Conservation (phyloP, 805 yeast genomes). For the Hyphopichia homilentoma region DNA sequence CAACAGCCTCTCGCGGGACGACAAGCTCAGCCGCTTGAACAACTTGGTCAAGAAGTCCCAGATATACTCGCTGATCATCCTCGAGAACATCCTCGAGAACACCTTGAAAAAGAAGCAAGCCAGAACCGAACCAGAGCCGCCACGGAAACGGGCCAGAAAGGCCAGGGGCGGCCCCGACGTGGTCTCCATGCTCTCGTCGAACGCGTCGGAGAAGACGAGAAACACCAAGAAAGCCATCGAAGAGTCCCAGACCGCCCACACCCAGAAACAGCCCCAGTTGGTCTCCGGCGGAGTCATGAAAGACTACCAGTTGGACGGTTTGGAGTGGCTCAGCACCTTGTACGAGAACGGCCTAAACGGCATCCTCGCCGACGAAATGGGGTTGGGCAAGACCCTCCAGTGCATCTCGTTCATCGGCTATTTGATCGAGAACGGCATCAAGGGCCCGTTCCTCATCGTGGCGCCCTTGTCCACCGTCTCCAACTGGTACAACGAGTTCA, state of each 20-base stretch:
- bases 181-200: conserved; percentile 13
- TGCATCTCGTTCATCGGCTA: conserved; percentile 76
- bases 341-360: conserved; percentile 95
- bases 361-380: conserved; percentile 97
- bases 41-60: conserved; percentile 83
- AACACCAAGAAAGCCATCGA: conserved; percentile 21
- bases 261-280: conserved; percentile 28
- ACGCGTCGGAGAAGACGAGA: conserved; percentile 13
- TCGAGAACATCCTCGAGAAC: conserved; percentile 66
- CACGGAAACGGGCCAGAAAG: conserved; percentile 4
- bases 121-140: conserved; percentile 9
- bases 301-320: conserved; percentile 83
- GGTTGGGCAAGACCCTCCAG: conserved; percentile 90
- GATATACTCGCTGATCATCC: conserved; percentile 79
- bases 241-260: conserved; percentile 17
- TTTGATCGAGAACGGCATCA: conserved; percentile 70
- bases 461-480: conserved; percentile 83
- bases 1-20: conserved; percentile 45
- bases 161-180: conserved; percentile 11
- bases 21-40: conserved; percentile 63
- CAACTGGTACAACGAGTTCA: conserved; percentile 79
- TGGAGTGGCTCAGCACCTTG: conserved; percentile 84
- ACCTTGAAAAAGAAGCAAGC: conserved; percentile 25
- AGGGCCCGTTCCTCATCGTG: conserved; percentile 74
- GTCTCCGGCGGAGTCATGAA: conserved; percentile 56